Base-by-base conservation (phyloP, 1,284 basidiomycete species). In the Omphalotus olearius region DNA sequence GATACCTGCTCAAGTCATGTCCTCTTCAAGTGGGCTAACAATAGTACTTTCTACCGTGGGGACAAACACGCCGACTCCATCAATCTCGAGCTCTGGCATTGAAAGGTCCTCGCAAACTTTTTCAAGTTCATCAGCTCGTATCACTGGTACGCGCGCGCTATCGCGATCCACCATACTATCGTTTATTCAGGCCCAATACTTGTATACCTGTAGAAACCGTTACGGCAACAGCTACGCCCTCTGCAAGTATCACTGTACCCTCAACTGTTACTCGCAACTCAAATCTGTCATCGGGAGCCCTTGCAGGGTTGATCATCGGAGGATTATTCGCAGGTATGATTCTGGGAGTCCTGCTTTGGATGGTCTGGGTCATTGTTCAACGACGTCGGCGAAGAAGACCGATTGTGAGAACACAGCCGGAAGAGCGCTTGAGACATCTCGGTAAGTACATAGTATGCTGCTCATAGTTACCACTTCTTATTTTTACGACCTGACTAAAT, bases 391-490 rank as follows among this genome's bases (percentile, higher is more conserved):
- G 30, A 36, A 25, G 40, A 43, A 43, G 28, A 37, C 20, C 47
- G 40, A 40, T 20, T 33, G 47, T 49, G 47, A 23, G 38, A 49
- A 49, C 47, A 18, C 37, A 36, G 10, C 48, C 48, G 17, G 48
- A 43, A 42, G 48, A 50, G 26, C 48, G 48, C 23, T 39, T 50
- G 33, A 50, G 42, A 40, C 48, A 50, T 43, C 20, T 50, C 16
- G 48, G 48, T 50, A 23, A 43, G 40, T 37, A 23, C 36, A 14
- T 17, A 23, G 23, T 20, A 43, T 25, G 11, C 16, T 10, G 10
- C 18, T 23, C n/a, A 28, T 37, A 11, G 9, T 17, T 26, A 23
- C 17, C 4, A 30, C n/a, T 23, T 30, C 25, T 3, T n/a, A n/a
- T n/a, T n/a, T n/a, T n/a, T n/a, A n/a, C n/a, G n/a, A n/a, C n/a